phyloP scores from a whole-genome alignment of 192 early-diverging fungal genomes.

The Rhizophagus prolifer region DNA sequence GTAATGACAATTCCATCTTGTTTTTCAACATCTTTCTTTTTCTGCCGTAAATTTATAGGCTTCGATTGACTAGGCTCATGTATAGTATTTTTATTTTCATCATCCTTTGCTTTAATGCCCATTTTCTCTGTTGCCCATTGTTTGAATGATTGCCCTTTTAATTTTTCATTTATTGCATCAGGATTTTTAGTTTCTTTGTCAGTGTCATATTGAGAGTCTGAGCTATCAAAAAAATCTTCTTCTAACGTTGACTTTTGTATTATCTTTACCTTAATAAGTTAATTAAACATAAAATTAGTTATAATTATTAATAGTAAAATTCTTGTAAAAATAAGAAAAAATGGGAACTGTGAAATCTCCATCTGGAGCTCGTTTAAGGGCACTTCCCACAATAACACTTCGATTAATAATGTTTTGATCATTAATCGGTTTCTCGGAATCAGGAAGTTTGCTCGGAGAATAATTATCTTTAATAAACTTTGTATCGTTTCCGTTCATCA shows the following conservation, averaged over 20 bases:
- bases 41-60: neutral
- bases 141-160: slow-evolving; percentile 42
- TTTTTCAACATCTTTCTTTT: slow-evolving; percentile 19
- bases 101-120: slow-evolving; percentile 30
- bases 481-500: neutral
- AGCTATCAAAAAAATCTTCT: slow-evolving; percentile 72
- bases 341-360: slow-evolving; percentile 42
- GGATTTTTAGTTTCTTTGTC: slow-evolving; percentile 37
- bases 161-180: slow-evolving; percentile 32
- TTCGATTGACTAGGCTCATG: slow-evolving; percentile 10
- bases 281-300: neutral
- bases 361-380: slow-evolving; percentile 40
- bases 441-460: neutral
- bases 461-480: neutral
- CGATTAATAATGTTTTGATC: neutral
- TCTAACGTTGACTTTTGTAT: slow-evolving; percentile 53
- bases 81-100: slow-evolving; percentile 35
- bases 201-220: slow-evolving; percentile 60
- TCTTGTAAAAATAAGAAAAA: neutral
- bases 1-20: slow-evolving; percentile 36
- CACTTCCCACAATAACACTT: slow-evolving; percentile 45
- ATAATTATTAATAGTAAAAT: too few relatives aligned
- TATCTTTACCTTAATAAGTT: slow-evolving; percentile 33
- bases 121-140: slow-evolving; percentile 35
- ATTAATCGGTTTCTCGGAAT: neutral